Evolutionary conservation across 768 basidiomycete genomes (phyloP).

Genomic region (Lactarius sanguifluus): DNA sequence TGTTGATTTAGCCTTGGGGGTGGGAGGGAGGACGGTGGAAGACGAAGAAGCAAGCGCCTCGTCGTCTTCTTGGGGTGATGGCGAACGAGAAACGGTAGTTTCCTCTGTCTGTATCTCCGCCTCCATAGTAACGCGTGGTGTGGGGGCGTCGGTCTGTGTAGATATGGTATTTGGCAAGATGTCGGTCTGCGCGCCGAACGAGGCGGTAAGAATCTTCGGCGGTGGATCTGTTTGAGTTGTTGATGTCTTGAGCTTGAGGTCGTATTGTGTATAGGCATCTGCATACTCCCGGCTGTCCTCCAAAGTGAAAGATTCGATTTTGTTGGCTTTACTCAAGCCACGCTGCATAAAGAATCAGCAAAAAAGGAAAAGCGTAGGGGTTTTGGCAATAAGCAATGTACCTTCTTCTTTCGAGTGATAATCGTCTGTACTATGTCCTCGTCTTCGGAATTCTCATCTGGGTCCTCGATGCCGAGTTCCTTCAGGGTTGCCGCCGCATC

Average conservation of each 20-base stretch:
- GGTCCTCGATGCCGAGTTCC: conserved; percentile 42
- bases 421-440: conserved; percentile 86
- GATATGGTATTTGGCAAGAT: conserved; percentile 13
- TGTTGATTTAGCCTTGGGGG: conserved; percentile 51
- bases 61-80: conserved; percentile 45
- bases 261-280: conserved; percentile 72
- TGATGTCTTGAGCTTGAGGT: conserved; percentile 47
- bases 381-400: conserved; percentile 34
- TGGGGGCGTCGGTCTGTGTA: conserved; percentile 34
- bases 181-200: conserved; percentile 54
- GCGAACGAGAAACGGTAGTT: conserved; percentile 43
- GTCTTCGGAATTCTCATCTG: conserved; percentile 57
- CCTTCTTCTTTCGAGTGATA: conserved; percentile 80
- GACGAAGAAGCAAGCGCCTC: conserved; percentile 72
- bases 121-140: conserved; percentile 40
- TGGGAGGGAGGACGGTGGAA: conserved; percentile 69
- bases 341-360: conserved; percentile 14
- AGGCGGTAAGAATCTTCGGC: conserved; percentile 46
- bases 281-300: conserved; percentile 75
- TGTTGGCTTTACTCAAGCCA: conserved; percentile 59
- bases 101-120: conserved; percentile 70
- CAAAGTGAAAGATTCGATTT: conserved; percentile 43
- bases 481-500: conserved; percentile 37
- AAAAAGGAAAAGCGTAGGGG: not conserved
- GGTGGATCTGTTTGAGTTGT: conserved; percentile 64